Conservation (phyloP, 371 early-diverging fungal species). For the Mortierella sp. region DNA sequence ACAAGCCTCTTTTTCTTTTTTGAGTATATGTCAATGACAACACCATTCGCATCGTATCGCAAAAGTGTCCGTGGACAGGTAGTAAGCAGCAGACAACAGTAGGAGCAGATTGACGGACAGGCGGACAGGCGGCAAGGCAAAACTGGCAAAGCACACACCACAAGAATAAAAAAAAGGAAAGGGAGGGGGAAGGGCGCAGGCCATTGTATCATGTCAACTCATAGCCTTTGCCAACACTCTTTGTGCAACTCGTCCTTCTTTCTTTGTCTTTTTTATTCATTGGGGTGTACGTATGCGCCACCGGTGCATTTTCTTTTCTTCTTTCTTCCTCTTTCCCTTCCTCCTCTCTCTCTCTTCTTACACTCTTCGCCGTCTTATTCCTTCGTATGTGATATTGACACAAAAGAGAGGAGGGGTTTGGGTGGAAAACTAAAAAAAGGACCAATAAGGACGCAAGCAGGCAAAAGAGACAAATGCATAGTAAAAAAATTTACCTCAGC, state of each 20-base stretch:
- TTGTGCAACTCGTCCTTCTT: background rate
- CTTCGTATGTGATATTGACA: background rate
- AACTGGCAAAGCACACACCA: background rate
- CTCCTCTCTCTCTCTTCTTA: background rate
- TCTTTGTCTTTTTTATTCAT: background rate
- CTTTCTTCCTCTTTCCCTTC: background rate
- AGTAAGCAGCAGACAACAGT: background rate
- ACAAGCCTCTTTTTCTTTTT: background rate
- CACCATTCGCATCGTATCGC: background rate
- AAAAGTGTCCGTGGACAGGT: constrained; percentile 10
- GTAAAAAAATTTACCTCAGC: constrained; percentile 43
- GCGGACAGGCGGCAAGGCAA: constrained; percentile 1
- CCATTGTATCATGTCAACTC: background rate
- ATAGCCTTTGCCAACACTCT: background rate
- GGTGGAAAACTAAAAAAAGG: constrained; percentile 1
- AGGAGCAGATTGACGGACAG: background rate
- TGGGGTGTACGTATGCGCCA: background rate
- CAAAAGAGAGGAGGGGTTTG: background rate
- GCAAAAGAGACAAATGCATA: background rate
- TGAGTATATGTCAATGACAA: background rate
- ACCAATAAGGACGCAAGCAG: constrained; percentile 25
- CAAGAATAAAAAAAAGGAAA: constrained; percentile 9
- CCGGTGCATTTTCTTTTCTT: background rate
- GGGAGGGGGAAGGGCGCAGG: constrained; percentile 7
- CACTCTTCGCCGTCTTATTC: background rate